Base-by-base conservation (phyloP, 768 basidiomycete species). In the Agrocybe praecox region DNA sequence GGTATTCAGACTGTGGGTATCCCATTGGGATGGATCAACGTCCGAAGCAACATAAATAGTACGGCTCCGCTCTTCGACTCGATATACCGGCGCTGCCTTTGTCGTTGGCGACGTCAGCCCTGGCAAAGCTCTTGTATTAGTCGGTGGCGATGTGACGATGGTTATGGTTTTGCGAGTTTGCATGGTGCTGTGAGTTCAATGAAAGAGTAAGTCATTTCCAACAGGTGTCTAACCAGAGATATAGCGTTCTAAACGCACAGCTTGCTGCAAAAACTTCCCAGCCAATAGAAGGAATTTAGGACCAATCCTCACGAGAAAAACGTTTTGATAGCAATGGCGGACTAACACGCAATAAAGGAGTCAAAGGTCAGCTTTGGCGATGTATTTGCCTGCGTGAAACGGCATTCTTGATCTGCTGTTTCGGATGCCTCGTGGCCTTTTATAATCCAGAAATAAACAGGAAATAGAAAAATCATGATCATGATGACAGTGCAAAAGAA, bases 41-140 rank as follows among this genome's bases (percentile, higher is more conserved):
- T 80, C 78, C 15, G 77, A 77, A 17, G 76, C 72, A 17, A 81
- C 72, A 59, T 77, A 79, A 43, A 81, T 67, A 6, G 80, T 80
- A 47, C 78, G 72, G 52, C 75, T 75, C 17, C 78, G 73, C 59
- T 81, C 77, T 60, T 80, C 80, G 55, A 80, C 78, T 44, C 79
- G 78, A 62, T 79, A 80, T 40, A 77, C 68, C 1, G 74, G 62
- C 22, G 69, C 63, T 40, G 65, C 61, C 56, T 70, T 75, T 14
- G 71, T 62, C 11, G 68, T 66, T 9, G 72, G 72, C n/a, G 73
- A 71, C n/a, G 63, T 42, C 49, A 62, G 57, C 6, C 56, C 58
- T 8, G 69, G 70, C 18, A 72, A 59, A 34, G 70, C 58, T 36
- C 58, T 63, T 9, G 70, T 61, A 12, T 62, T 56, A 11, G 59